Evolutionary conservation across 73 alveolate genomes (phyloP).

Genomic region (Tetrahymena elliotti): DNA sequence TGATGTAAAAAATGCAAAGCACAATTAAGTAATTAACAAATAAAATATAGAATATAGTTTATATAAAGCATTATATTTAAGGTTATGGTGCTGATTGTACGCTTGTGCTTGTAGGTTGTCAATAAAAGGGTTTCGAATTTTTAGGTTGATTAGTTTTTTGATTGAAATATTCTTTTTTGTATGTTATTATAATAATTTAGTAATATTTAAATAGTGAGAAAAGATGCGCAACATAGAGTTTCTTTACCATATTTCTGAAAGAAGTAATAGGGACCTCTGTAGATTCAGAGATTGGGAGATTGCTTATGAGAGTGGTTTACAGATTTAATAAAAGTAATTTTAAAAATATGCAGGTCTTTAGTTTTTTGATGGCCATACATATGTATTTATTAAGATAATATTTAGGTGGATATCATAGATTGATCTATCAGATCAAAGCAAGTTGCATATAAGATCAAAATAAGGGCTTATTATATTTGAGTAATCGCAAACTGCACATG

Average conservation of each 20-base stretch:
- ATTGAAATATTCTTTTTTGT: background rate
- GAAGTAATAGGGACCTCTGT: background rate
- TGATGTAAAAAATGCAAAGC: background rate
- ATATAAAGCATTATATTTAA: background rate
- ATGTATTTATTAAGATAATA: no score
- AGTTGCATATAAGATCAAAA: background rate
- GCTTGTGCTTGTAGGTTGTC: background rate
- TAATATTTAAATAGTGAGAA: background rate
- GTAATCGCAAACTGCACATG: background rate
- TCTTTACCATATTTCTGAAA: background rate
- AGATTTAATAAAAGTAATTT: no score
- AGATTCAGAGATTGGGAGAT: no score
- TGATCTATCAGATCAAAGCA: background rate
- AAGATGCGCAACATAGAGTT: background rate
- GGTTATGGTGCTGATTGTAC: background rate
- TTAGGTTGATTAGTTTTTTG: background rate
- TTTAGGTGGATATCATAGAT: background rate
- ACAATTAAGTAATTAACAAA: background rate
- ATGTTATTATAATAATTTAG: background rate
- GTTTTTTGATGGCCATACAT: no score
- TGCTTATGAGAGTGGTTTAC: no score
- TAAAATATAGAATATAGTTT: background rate
- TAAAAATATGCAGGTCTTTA: no score
- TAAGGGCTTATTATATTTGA: background rate
- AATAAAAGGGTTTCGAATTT: background rate